Evolutionary conservation across 805 yeast genomes (phyloP), one percentile per base, ranked within the genome.

Genomic region (Yarrowia bubula): DNA sequence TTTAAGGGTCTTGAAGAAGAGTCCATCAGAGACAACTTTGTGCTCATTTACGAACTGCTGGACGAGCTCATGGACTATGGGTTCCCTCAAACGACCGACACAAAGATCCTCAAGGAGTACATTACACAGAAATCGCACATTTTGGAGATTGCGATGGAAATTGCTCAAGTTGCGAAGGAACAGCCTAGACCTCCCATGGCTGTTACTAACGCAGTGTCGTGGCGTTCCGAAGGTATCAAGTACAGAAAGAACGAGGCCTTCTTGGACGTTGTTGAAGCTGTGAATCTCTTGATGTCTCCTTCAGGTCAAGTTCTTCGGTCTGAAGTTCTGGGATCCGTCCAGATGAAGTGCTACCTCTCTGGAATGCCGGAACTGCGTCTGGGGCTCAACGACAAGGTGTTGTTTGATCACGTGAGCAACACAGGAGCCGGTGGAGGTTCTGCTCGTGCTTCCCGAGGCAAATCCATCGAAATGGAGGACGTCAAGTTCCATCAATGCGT

Each of bases 11-110:
- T 88, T 44, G 84, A 83, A 70, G 81, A 81, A 64, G 92, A 87
- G 64, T 70, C 84, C 15, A 82, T 90, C 1, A 76, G 83, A 22
- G 96, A 91, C 74, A 91, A 91, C 74, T 83, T 84, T 68, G 85
- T 86, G 38, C 78, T 91, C 57, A 83, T 91, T 8, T 88, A 87
- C 75, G 97, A 92, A 73, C 76, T 91, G n/a, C 75, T 91, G 48
- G 97, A 91, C 72, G 97, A 91, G 72, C 88, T 91, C 80, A 83
- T 90, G 84, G 97, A 92, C 74, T 88, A 83, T 75, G 97, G 97
- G 8, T 76, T 88, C n/a, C 86, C 91, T 1, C 97, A 92, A 75
- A 79, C 88, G 63, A 89, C 97, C 0, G 96, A 92, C 71, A 83
- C 85, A 61, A 88, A 87, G 68, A 83, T 92, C 11, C 79, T 92